These are phyloP conservation scores for Apocynum venetum DNA, from an alignment of 257 asterid genomes.

Conservation along the genomic window DNA sequence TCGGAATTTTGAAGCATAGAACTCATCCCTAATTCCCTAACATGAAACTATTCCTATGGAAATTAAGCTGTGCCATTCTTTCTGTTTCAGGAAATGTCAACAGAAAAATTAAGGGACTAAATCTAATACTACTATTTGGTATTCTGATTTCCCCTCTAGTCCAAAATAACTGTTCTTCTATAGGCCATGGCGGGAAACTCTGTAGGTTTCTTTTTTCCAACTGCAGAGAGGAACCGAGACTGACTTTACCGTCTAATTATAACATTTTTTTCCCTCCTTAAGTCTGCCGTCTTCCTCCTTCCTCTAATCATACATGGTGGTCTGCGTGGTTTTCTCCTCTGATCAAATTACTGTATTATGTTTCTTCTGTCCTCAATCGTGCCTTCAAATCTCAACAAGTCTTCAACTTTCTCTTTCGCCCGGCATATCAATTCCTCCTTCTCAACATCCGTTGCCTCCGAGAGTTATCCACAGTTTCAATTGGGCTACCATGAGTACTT, in stretches of 20 bases:
- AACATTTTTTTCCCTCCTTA: no score
- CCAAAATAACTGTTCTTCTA: background rate
- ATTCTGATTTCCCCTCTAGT: no score
- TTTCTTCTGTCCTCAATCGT: background rate
- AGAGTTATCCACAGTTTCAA: background rate
- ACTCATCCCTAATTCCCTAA: no score
- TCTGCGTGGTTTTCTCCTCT: background rate
- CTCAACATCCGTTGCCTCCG: background rate
- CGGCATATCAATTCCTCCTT: background rate
- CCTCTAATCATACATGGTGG: background rate
- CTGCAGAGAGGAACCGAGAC: no score
- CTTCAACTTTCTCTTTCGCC: background rate
- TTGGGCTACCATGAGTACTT: slow-evolving; percentile 2
- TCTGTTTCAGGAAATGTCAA: no score
- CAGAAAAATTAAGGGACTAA: no score
- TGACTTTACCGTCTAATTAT: no score
- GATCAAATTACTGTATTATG: background rate
- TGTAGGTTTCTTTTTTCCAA: no score
- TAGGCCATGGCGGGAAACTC: background rate
- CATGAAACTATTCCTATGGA: no score
- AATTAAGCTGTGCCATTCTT: no score
- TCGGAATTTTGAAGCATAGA: no score
- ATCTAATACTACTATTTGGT: no score
- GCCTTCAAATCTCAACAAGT: background rate
- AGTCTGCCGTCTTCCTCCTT: background rate